Evolutionary conservation across 2,329 filamentous ascomycete species (phyloP).

Genomic region (Talaromyces sp.): DNA sequence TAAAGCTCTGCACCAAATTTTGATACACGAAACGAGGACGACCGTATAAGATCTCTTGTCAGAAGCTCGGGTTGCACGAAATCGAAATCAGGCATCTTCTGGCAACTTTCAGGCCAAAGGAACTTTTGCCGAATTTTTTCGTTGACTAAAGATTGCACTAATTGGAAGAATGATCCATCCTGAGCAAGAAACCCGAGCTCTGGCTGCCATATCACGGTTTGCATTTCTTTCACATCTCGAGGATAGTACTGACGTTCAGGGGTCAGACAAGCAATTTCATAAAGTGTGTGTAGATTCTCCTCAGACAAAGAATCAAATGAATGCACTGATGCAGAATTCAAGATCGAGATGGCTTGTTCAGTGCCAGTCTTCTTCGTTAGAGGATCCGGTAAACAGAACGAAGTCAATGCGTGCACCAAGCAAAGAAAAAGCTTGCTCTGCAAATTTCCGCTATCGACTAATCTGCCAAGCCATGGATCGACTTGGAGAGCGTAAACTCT

Average conservation of each 20-base stretch:
- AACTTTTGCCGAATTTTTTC: neutral
- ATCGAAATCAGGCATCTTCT: neutral
- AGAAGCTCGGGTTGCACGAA: neutral
- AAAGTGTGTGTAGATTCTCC: neutral
- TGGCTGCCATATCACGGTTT: neutral
- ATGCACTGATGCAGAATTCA: neutral
- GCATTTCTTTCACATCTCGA: neutral
- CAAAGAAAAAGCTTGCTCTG: constrained; percentile 49
- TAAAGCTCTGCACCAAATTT: constrained; percentile 1
- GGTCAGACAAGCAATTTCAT: neutral
- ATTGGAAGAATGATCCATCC: neutral
- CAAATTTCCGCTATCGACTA: constrained; percentile 47
- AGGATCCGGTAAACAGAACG: constrained; percentile 26
- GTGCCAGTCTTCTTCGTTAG: constrained; percentile 14
- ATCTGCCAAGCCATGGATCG: constrained; percentile 43
- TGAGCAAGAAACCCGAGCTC: neutral
- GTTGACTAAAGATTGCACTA: neutral
- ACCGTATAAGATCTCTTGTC: neutral
- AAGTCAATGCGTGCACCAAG: constrained; percentile 34
- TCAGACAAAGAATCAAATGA: neutral
- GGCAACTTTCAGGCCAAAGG: neutral
- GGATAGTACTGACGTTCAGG: constrained; percentile 1
- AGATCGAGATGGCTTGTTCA: constrained; percentile 5
- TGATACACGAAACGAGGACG: neutral
- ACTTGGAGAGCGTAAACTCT: constrained; percentile 45